phyloP scores from a whole-genome alignment of 768 basidiomycete genomes.

The Clavulina sp. region DNA sequence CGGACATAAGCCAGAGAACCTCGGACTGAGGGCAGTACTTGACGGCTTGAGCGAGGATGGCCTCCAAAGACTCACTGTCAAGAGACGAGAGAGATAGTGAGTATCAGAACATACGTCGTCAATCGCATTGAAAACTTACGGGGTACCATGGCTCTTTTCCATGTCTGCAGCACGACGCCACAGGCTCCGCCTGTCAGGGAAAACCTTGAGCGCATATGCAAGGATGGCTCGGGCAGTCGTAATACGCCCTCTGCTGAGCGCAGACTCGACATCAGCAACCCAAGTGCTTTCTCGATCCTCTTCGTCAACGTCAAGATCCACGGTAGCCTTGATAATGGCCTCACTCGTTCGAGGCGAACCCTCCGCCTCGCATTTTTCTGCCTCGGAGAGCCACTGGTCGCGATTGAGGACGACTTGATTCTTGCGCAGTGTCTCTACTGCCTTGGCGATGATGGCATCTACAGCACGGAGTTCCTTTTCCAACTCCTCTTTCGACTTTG shows the following conservation, averaged over 20 bases:
- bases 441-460: conserved; percentile 78
- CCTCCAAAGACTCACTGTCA: conserved; percentile 57
- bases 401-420: conserved; percentile 75
- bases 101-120: background rate
- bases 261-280: conserved; percentile 79
- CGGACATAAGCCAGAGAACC: conserved; percentile 93
- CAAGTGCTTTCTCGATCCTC: conserved; percentile 83
- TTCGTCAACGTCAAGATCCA: conserved; percentile 88
- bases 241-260: conserved; percentile 52
- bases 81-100: conserved; percentile 1
- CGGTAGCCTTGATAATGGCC: conserved; percentile 86
- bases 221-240: conserved; percentile 77
- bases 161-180: conserved; percentile 89
- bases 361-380: conserved; percentile 76
- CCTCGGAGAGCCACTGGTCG: conserved; percentile 95
- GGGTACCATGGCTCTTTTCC: conserved; percentile 78
- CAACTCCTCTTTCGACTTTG: conserved; percentile 32
- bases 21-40: conserved; percentile 89
- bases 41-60: conserved; percentile 66
- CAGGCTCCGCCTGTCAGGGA: conserved; percentile 65
- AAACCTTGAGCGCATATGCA: conserved; percentile 81
- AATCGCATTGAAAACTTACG: conserved; percentile 25
- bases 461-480: conserved; percentile 54
- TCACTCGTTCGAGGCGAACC: conserved; percentile 76
- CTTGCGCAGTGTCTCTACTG: conserved; percentile 56